Conservation (phyloP, 345 rosid species). For the Punica granatum region DNA sequence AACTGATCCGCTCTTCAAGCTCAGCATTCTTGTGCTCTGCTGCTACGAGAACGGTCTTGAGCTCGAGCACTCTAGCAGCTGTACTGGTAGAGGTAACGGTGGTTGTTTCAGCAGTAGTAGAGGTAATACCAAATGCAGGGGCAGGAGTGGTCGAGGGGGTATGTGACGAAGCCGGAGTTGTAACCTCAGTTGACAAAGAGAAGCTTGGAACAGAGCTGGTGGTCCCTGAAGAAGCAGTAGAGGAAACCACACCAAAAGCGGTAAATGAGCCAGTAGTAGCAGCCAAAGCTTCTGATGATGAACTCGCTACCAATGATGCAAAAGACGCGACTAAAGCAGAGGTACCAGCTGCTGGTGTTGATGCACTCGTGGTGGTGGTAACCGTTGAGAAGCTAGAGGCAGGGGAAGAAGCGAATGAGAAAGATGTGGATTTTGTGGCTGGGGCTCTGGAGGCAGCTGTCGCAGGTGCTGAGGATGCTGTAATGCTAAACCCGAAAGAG, state of each 20-base stretch:
- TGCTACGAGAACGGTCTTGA: too few relatives aligned
- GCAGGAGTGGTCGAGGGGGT: constrained; percentile 35
- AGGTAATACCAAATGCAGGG: constrained; percentile 41
- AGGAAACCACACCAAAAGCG: too few relatives aligned
- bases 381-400: constrained; percentile 46
- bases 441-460: constrained; percentile 18
- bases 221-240: too few relatives aligned
- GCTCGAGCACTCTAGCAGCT: too few relatives aligned
- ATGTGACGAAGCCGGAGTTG: constrained; percentile 45
- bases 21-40: too few relatives aligned
- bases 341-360: constrained; percentile 29
- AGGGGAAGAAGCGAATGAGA: constrained; percentile 23
- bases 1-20: too few relatives aligned
- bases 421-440: constrained; percentile 25
- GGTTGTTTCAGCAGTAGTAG: too few relatives aligned
- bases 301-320: constrained; percentile 35
- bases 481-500: constrained; percentile 31
- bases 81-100: too few relatives aligned
- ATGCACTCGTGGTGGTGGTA: constrained; percentile 35
- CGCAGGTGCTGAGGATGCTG: constrained; percentile 32
- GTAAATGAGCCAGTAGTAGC: background rate
- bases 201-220: constrained; percentile 23
- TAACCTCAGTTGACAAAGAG: constrained; percentile 39
- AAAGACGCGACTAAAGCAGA: constrained; percentile 4
- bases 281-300: constrained; percentile 16